Evolutionary conservation across 1,284 basidiomycete species (phyloP), one percentile per base, ranked within the genome.

Genomic region (Meira miltonrushii): DNA sequence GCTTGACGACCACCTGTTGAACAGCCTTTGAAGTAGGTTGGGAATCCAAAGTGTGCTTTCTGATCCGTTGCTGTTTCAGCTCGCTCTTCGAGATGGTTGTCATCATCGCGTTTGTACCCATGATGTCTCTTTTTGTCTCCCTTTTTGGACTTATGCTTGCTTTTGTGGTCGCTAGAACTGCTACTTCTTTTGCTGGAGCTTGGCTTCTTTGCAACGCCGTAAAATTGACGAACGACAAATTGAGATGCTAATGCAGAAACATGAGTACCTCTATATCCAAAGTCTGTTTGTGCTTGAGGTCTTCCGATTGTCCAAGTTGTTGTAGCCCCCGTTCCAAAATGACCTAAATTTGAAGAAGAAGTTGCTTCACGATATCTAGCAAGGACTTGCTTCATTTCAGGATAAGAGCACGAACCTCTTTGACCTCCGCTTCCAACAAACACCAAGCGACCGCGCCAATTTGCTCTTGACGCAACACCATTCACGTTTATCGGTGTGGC

Each of bases 371-470:
- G 57, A 47, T 68, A 67, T 15, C 68, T 59, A 19, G 65, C 39
- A 41, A 71, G 40, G 17, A 58, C 52, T 54, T 67, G 68, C 61
- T 71, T 71, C 58, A 71, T 61, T 23, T 66, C 62, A 3, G 67
- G 62, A 19, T 60, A 67, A 11, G 55, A 46, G 39, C 61, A 62
- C 6, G 60, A 51, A 1, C 68, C 68, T 7, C 60, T 55, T 17
- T 59, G 55, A 28, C 65, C 68, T 5, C 62, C 67, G 8, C 52
- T 62, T n/a, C 64, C 67, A 13, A 61, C 57, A 37, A 62, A 60
- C n/a, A 67, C 44, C 19, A 64, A 52, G 4, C 68, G 55, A 28
- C 66, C 66, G 23, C 28, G 51, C 68, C 67, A 71, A 37, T 58
- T 58, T 15, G 21, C 23, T 28, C 48, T 21, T 23, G 43, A 53